Percentiles rank a stretch among this genome's conserved stretches.
phyloP scores from a whole-genome alignment of 176 grass and related monocot species.

The Lolium rigidum region DNA sequence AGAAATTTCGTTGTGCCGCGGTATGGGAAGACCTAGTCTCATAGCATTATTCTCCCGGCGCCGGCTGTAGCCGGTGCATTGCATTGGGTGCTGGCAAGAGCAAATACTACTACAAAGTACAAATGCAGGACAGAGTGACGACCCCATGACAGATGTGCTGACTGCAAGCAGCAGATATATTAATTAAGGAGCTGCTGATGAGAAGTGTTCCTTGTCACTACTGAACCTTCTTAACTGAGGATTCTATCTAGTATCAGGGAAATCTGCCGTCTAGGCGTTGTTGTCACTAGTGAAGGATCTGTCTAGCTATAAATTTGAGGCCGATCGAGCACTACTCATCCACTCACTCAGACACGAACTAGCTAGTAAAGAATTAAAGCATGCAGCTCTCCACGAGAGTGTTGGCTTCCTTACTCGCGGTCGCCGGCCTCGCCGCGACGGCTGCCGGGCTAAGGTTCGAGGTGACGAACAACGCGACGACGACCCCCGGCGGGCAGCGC shows the following conservation, averaged over 20 bases:
- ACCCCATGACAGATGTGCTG: neutral
- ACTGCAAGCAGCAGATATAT: neutral
- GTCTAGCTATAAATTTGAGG: neutral
- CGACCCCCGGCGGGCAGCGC: neutral
- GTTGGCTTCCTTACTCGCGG: neutral
- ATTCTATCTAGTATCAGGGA: neutral
- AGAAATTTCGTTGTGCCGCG: neutral
- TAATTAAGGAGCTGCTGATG: neutral
- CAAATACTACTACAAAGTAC: neutral
- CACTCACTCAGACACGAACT: neutral
- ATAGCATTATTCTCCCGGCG: neutral
- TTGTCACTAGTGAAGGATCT: neutral
- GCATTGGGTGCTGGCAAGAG: neutral
- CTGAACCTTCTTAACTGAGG: neutral
- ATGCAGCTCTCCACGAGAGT: neutral
- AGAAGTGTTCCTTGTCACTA: neutral
- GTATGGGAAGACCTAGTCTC: neutral
- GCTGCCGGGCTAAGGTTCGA: neutral
- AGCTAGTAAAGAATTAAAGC: neutral
- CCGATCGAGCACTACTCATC: neutral
- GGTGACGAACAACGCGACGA: conserved; percentile 1
- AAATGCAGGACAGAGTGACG: neutral
- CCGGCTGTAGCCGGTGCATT: neutral
- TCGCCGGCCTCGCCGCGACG: neutral
- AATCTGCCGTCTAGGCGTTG: neutral